Evolutionary conservation across 768 basidiomycete genomes (phyloP).

Genomic region (Boletellus emodensis): DNA sequence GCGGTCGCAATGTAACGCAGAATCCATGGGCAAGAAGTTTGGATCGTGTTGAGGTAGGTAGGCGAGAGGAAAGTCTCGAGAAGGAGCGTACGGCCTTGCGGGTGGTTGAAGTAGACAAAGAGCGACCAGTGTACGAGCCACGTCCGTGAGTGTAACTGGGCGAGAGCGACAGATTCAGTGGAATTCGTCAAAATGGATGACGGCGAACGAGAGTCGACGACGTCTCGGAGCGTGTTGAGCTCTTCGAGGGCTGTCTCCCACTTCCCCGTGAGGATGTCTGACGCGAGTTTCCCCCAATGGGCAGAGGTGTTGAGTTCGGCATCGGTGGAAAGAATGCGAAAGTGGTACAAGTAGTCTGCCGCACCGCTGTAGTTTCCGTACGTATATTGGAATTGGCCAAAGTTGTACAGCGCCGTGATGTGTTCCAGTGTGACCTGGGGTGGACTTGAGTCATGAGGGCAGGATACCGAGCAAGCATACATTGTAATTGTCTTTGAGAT

Average conservation of each 20-base stretch:
- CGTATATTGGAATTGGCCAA: constrained; percentile 98
- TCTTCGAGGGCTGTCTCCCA: constrained; percentile 96
- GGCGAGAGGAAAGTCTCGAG: constrained; percentile 96
- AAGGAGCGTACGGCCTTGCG: constrained; percentile 83
- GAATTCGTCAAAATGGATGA: constrained; percentile 44
- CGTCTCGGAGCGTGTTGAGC: constrained; percentile 90
- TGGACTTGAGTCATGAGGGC: constrained; percentile 1
- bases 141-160: constrained; percentile 89
- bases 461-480: constrained; percentile 42
- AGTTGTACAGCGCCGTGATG: constrained; percentile 95
- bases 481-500: constrained; percentile 88
- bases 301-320: constrained; percentile 91
- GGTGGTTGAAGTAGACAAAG: constrained; percentile 98
- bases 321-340: constrained; percentile 95
- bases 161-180: constrained; percentile 65
- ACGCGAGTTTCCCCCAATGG: constrained; percentile 98
- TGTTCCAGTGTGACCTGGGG: constrained; percentile 86
- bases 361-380: constrained; percentile 96
- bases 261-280: constrained; percentile 89
- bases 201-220: constrained; percentile 76
- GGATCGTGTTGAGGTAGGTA: constrained; percentile 97
- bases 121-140: constrained; percentile 98
- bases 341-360: constrained; percentile 97
- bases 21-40: constrained; percentile 92
- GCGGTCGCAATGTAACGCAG: constrained; percentile 92